Conservation (phyloP, 768 basidiomycete species). For the Trametes cinnabarina region DNA sequence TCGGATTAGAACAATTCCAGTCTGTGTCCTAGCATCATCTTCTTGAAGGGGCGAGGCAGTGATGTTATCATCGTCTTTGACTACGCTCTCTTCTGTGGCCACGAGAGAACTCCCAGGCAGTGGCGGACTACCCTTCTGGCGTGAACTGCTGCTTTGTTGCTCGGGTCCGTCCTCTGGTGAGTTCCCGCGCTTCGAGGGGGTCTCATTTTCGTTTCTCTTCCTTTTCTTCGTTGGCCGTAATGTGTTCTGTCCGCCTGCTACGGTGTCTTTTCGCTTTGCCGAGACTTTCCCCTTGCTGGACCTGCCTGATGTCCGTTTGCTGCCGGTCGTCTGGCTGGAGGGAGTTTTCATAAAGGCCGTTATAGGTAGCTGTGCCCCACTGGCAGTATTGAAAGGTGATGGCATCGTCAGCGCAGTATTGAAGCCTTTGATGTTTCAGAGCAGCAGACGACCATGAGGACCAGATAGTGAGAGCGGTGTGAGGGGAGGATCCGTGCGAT, state of each 20-base stretch:
- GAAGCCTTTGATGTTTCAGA: not conserved
- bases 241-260: not conserved
- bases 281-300: not conserved
- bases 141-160: not conserved
- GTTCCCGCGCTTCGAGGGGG: not conserved
- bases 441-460: not conserved
- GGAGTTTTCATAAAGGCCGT: not conserved
- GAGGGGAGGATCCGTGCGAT: too few species aligned
- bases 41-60: not conserved
- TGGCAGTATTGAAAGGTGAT: not conserved
- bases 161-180: not conserved
- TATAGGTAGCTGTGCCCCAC: slow-evolving; percentile 4
- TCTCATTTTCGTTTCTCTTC: slow-evolving; percentile 19
- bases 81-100: not conserved
- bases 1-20: not conserved
- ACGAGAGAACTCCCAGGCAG: not conserved
- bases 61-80: not conserved
- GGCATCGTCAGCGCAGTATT: not conserved
- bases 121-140: not conserved
- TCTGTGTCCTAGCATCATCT: not conserved
- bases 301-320: not conserved
- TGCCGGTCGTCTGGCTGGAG: not conserved
- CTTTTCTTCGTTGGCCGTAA: slow-evolving; percentile 15
- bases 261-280: not conserved
- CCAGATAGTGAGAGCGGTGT: too few species aligned